Conservation (phyloP, 495 filamentous ascomycete species). For the Glutinoglossum americanum region DNA sequence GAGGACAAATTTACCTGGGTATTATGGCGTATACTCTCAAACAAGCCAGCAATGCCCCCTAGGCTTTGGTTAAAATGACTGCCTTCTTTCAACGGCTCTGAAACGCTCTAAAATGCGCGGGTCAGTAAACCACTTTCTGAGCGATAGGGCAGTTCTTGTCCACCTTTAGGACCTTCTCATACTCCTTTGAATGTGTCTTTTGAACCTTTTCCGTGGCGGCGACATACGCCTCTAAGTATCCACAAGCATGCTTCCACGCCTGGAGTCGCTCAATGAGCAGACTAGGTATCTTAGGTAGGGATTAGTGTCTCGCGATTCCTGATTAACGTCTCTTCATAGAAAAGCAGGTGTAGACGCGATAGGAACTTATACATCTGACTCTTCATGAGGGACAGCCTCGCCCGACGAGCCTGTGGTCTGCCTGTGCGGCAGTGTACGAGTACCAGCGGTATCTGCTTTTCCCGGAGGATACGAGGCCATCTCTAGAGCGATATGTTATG, state of each 20-base stretch:
- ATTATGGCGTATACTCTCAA: conserved; percentile 82
- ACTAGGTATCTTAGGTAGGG: conserved; percentile 36
- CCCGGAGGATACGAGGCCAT: background rate
- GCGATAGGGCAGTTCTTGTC: conserved; percentile 3
- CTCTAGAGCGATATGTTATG: too few species aligned
- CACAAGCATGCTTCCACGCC: conserved; percentile 90
- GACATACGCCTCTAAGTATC: conserved; percentile 79
- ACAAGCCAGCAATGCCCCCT: conserved; percentile 68
- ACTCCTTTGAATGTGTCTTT: conserved; percentile 73
- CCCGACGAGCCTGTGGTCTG: background rate
- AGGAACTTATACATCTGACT: background rate
- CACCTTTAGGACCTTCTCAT: conserved; percentile 84
- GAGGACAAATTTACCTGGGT: conserved; percentile 38
- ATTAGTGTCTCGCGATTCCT: background rate
- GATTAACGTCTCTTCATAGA: background rate
- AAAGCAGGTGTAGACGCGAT: background rate
- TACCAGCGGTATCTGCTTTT: background rate
- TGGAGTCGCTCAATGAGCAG: conserved; percentile 66
- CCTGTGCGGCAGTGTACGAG: background rate
- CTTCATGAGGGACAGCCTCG: background rate
- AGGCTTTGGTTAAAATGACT: conserved; percentile 77
- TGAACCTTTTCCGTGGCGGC: conserved; percentile 61
- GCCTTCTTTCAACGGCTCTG: conserved; percentile 63
- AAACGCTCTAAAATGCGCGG: conserved; percentile 40
- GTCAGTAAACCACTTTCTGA: background rate